Percentiles rank a stretch among this genome's conserved stretches.
Evolutionary conservation across 257 asterid species (phyloP).

Genomic region (Mitragyna speciosa): DNA sequence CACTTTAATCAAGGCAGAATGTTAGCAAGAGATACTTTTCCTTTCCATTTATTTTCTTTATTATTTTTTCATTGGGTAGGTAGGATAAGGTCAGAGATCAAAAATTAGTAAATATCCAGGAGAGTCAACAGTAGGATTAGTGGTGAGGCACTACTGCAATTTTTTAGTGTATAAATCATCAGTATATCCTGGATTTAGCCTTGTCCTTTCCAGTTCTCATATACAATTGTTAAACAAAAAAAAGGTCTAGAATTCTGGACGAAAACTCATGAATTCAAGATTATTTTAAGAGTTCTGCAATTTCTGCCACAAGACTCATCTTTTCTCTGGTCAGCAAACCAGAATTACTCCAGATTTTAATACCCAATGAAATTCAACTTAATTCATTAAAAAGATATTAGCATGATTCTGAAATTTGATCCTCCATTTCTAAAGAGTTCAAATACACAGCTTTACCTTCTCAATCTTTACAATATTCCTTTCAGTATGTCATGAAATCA

Average conservation of each 20-base stretch:
- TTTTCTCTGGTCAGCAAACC: not conserved
- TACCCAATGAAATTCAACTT: not conserved
- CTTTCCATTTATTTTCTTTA: not conserved
- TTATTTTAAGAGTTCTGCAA: not conserved
- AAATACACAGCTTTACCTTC: too few relatives aligned
- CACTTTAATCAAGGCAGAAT: not conserved
- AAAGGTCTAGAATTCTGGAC: not conserved
- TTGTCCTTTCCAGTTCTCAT: not conserved
- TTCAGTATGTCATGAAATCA: not conserved
- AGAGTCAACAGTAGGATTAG: slow-evolving; percentile 44
- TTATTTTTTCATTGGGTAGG: not conserved
- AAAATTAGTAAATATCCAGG: slow-evolving; percentile 15
- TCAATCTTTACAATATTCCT: not conserved
- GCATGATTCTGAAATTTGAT: not conserved
- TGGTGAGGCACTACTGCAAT: slow-evolving; percentile 49
- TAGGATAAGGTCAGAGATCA: slow-evolving; percentile 1
- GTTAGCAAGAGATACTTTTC: not conserved
- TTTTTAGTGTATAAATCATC: not conserved
- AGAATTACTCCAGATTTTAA: not conserved
- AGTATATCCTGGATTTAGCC: not conserved
- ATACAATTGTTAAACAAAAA: not conserved
- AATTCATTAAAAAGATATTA: not conserved
- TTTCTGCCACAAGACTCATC: too few relatives aligned
- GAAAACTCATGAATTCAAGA: not conserved
- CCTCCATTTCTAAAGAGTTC: not conserved